Conservation (phyloP, 495 filamentous ascomycete genomes). For the Xylaria curta region DNA sequence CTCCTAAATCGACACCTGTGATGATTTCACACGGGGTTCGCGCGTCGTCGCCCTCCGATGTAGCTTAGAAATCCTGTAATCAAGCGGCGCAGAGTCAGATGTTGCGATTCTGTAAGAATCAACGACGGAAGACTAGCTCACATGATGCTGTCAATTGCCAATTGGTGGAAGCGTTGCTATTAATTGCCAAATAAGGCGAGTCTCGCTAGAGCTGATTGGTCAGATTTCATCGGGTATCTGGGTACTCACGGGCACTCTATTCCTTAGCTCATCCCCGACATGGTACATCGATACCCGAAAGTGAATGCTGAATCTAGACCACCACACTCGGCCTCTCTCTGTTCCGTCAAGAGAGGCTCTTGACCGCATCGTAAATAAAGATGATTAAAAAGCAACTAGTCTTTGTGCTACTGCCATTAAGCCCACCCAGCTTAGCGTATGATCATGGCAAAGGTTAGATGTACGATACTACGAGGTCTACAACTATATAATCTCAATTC, state of each 20-base stretch:
- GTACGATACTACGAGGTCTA: not conserved
- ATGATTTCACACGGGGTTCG: not conserved
- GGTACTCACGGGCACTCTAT: not conserved
- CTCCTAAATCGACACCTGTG: not conserved
- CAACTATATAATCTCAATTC: not conserved
- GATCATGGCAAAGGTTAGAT: not conserved
- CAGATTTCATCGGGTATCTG: not conserved
- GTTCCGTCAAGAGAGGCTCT: not conserved
- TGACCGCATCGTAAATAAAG: not conserved
- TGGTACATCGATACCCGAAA: not conserved
- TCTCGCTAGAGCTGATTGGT: not conserved
- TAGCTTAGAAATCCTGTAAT: not conserved
- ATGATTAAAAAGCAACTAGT: not conserved
- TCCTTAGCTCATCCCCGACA: not conserved
- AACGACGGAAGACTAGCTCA: not conserved
- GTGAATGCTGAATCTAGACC: not conserved
- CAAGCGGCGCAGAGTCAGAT: not conserved
- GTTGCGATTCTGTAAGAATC: not conserved
- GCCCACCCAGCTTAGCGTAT: not conserved
- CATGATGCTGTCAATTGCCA: not conserved
- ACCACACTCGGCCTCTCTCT: not conserved
- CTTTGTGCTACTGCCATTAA: not conserved
- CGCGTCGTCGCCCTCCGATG: not conserved
- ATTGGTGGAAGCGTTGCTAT: not conserved
- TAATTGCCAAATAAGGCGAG: not conserved